A percentile compares a stretch with the other conserved stretches of the same genome.
phyloP scores from a whole-genome alignment of 116 monocot species.

The Cymodocea nodosa region DNA sequence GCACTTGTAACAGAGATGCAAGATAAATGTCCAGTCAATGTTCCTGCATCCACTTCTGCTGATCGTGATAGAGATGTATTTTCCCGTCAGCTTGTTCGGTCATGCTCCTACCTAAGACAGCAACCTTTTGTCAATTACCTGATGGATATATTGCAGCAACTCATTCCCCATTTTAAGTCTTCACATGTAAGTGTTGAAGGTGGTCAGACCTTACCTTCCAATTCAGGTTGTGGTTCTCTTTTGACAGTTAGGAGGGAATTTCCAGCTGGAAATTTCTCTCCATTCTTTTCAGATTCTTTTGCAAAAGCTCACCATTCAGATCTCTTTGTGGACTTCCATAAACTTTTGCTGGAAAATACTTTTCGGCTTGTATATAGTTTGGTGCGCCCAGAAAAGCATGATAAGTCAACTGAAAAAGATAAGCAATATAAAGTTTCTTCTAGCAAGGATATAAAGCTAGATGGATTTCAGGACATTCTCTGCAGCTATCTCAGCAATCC shows the following conservation, averaged over 20 bases:
- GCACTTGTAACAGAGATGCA: slow-evolving; percentile 31
- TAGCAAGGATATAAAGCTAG: slow-evolving; percentile 82
- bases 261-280: slow-evolving; percentile 88
- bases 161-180: slow-evolving; percentile 70
- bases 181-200: slow-evolving; percentile 34
- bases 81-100: slow-evolving; percentile 70
- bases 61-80: slow-evolving; percentile 74
- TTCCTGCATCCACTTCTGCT: slow-evolving; percentile 15
- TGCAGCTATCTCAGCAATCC: slow-evolving; percentile 94
- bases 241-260: slow-evolving; percentile 71
- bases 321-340: slow-evolving; percentile 80
- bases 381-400: slow-evolving; percentile 89
- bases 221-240: slow-evolving; percentile 85
- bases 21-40: slow-evolving; percentile 41
- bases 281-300: slow-evolving; percentile 96
- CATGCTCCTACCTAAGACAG: slow-evolving; percentile 72
- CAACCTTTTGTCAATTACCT: slow-evolving; percentile 80
- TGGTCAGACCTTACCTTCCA: slow-evolving; percentile 19
- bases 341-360: slow-evolving; percentile 81
- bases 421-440: slow-evolving; percentile 35
- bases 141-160: slow-evolving; percentile 93
- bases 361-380: slow-evolving; percentile 86
- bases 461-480: slow-evolving; percentile 90
- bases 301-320: slow-evolving; percentile 81
- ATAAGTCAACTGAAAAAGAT: slow-evolving; percentile 81